Conservation (phyloP, 1,139 yeast genomes). For the Geotrichum europaeum region DNA sequence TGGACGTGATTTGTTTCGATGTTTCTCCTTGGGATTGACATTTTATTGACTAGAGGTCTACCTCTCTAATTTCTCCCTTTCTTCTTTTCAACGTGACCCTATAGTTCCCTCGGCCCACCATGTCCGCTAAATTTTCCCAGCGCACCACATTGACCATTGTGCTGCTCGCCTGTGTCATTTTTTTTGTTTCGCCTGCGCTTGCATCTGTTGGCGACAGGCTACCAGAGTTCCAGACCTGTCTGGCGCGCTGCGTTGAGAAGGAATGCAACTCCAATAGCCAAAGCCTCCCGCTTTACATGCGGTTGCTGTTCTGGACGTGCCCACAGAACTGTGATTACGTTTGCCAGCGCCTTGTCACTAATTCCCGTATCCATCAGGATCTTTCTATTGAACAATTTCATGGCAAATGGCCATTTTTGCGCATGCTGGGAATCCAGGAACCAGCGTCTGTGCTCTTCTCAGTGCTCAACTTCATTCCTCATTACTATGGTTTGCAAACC, state of each 20-base stretch:
- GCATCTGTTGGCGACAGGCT: slow-evolving; percentile 79
- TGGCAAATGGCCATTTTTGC: slow-evolving; percentile 92
- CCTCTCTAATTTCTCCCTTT: background rate
- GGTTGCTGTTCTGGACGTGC: slow-evolving; percentile 69
- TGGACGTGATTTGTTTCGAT: background rate
- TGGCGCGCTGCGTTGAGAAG: slow-evolving; percentile 47
- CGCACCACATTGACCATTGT: background rate
- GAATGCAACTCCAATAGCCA: slow-evolving; percentile 35
- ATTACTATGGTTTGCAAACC: slow-evolving; percentile 51
- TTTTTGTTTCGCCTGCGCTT: slow-evolving; percentile 13
- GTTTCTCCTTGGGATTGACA: background rate
- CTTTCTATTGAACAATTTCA: slow-evolving; percentile 75
- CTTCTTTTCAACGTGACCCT: background rate
- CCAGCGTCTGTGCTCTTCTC: slow-evolving; percentile 77
- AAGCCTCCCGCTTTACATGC: slow-evolving; percentile 41
- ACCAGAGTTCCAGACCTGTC: slow-evolving; percentile 62
- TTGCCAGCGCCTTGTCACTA: slow-evolving; percentile 74
- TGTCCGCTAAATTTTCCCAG: background rate
- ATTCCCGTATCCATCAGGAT: slow-evolving; percentile 41
- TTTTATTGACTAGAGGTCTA: background rate
- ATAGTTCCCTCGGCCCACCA: background rate
- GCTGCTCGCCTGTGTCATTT: background rate
- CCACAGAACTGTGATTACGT: slow-evolving; percentile 81
- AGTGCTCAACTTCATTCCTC: slow-evolving; percentile 71
- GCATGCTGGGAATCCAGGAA: slow-evolving; percentile 77